These are phyloP conservation scores for Saccharomyces hybrid DNA, from an alignment of 1,139 yeast species.

Conservation along the genomic window DNA sequence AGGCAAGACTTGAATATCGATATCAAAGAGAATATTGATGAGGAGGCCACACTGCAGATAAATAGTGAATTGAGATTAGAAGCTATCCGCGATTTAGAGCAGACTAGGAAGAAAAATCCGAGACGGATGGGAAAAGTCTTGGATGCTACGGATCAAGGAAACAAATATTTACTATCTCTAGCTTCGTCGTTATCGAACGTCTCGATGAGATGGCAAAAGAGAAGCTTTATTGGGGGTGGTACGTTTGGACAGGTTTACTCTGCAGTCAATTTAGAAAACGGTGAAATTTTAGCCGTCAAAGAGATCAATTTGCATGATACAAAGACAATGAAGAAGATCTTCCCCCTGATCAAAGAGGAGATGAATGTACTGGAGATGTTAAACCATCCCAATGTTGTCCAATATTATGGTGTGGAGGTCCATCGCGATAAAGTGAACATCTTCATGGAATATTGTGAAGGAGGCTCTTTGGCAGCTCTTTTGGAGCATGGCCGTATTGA, in stretches of 20 bases:
- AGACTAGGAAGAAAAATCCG: conserved; percentile 14
- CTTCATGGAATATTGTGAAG: conserved; percentile 94
- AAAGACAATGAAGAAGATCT: conserved; percentile 72
- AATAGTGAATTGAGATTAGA: conserved; percentile 31
- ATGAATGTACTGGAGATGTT: conserved; percentile 92
- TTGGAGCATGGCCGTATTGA: conserved; percentile 84
- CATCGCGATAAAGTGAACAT: conserved; percentile 89
- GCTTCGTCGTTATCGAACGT: conserved; percentile 84
- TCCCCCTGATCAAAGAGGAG: conserved; percentile 84
- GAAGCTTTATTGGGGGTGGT: conserved; percentile 86
- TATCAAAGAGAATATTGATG: conserved; percentile 26
- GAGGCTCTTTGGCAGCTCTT: conserved; percentile 79
- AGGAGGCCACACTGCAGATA: conserved; percentile 32
- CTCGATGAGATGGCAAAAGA: conserved; percentile 93
- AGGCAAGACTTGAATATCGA: conserved; percentile 25
- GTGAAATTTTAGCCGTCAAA: conserved; percentile 92
- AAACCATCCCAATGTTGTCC: conserved; percentile 90
- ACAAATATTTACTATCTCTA: conserved; percentile 72
- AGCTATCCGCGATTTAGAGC: conserved; percentile 27
- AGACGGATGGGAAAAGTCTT: conserved; percentile 70
- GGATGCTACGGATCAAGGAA: conserved; percentile 77
- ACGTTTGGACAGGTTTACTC: conserved; percentile 89
- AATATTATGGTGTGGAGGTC: conserved; percentile 90
- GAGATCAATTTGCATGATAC: conserved; percentile 84
- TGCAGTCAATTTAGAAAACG: conserved; percentile 85